Evolutionary conservation across 2,329 filamentous ascomycete genomes (phyloP).

Genomic region (Apiospora arundinis): DNA sequence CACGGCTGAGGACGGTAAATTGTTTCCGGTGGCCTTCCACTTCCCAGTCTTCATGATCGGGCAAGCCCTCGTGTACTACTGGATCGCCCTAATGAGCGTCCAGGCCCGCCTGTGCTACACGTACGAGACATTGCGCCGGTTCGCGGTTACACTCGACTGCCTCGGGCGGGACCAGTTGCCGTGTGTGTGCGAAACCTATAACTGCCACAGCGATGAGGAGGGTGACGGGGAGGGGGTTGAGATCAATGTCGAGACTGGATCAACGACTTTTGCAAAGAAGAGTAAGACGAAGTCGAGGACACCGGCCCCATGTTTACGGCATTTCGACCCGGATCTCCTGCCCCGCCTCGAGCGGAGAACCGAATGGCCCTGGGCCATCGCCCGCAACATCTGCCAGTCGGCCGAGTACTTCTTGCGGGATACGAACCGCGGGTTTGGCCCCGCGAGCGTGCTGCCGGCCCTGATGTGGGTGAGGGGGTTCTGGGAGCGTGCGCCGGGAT

Average conservation of each 20-base stretch:
- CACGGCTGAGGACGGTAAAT: neutral
- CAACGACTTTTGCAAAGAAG: too few species aligned
- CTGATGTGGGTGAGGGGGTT: conserved; percentile 24
- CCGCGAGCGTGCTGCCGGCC: conserved; percentile 21
- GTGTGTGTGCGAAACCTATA: neutral
- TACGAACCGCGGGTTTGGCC: conserved; percentile 29
- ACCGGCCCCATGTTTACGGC: neutral
- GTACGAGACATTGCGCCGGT: conserved; percentile 9
- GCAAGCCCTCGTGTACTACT: conserved; percentile 30
- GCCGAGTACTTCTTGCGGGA: conserved; percentile 32
- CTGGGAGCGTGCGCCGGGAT: conserved; percentile 15
- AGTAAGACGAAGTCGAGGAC: too few species aligned
- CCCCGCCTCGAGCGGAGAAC: conserved; percentile 19
- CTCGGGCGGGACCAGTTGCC: neutral
- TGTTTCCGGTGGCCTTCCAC: conserved; percentile 32
- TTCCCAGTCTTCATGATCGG: conserved; percentile 33
- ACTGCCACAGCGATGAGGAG: too few species aligned
- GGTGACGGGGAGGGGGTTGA: too few species aligned
- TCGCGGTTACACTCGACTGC: neutral
- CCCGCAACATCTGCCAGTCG: conserved; percentile 33
- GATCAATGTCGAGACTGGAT: too few species aligned
- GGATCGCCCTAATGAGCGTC: conserved; percentile 27
- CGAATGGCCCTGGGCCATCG: conserved; percentile 25
- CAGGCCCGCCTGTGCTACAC: conserved; percentile 27
- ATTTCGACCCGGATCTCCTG: conserved; percentile 4